Evolutionary conservation across 139 green algal species (phyloP), one percentile per base, ranked within the genome.

Genomic region (Deuterostichococcus epilithicus): DNA sequence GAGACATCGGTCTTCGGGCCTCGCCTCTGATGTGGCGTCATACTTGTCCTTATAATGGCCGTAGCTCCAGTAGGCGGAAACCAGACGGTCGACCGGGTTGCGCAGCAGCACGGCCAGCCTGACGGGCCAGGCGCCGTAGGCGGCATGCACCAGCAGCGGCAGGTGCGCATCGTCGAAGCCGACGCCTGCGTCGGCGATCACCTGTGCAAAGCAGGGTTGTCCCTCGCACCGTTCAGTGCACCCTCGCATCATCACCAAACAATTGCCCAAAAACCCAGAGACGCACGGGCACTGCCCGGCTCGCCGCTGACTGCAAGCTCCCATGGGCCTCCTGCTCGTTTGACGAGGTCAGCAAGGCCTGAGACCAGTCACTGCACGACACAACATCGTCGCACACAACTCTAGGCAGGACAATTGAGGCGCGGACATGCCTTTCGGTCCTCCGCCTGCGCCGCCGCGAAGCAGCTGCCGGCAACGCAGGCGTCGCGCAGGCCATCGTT

Each of bases 61-160:
- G 39, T 80, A 86, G 44, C 58, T 52, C 18, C 70, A 73, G 79
- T 75, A 87, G 25, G 82, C 79, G 22, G 63, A 78, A 69, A 77
- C 76, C 10, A 87, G 69, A 20, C 82, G 79, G 2, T 67, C 70
- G 1, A 83, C 66, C 32, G 82, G 82, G 68, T 87, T 63, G 6
- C 82, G 79, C 63, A 77, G 67, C 44, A 87, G 32, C 35, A 84
- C 69, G 39, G 84, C 76, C 69, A 87, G 65, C 63, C 75, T 82
- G 35, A 80, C 79, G 36, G 70, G 71, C 10, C 71, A 65, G 38
- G 69, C 74, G 67, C 73, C 82, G 72, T 87, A 87, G 28, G 76
- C 79, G 1, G 75, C 82, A 0, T 63, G 67, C 39, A 87, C 52
- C 1, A 87, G 73, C 70, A 84, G 69, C 38, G 82, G 82, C 60